Evolutionary conservation across 441 rosid genomes (phyloP).

Genomic region (Raphanus hybrid): DNA sequence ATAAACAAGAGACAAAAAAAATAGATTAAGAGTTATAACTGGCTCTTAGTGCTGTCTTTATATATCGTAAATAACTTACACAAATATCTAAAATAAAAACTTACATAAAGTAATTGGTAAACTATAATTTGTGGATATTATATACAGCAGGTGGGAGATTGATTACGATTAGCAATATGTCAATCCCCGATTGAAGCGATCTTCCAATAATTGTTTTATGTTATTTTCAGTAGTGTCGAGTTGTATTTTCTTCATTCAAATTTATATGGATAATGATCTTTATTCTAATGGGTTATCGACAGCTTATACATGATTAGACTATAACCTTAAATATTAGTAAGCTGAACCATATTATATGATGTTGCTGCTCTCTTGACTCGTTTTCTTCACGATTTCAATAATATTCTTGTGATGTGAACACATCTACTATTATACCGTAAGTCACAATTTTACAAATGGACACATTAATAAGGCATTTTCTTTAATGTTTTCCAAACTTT

Average conservation of each 20-base stretch:
- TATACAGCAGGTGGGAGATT: slow-evolving; percentile 31
- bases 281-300: slow-evolving; percentile 28
- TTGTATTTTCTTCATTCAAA: slow-evolving; percentile 31
- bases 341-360: slow-evolving; percentile 28
- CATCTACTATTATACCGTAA: slow-evolving; percentile 23
- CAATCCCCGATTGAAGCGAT: slow-evolving; percentile 40
- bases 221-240: slow-evolving; percentile 39
- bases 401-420: slow-evolving; percentile 37
- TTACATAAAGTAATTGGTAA: neutral
- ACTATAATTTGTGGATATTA: neutral
- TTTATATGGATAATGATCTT: slow-evolving; percentile 27
- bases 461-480: neutral
- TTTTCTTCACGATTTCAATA: slow-evolving; percentile 39
- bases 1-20: too few species aligned
- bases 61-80: too few species aligned
- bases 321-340: slow-evolving; percentile 4
- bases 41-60: too few species aligned
- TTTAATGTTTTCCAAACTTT: neutral
- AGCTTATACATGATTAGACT: slow-evolving; percentile 1
- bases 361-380: slow-evolving; percentile 40
- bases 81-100: too few species aligned
- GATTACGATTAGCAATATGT: slow-evolving; percentile 10
- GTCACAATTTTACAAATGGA: slow-evolving; percentile 11
- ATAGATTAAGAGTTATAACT: too few species aligned
- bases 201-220: slow-evolving; percentile 35